Evolutionary conservation across 768 basidiomycete genomes (phyloP).

Genomic region (Suillus subaureus): DNA sequence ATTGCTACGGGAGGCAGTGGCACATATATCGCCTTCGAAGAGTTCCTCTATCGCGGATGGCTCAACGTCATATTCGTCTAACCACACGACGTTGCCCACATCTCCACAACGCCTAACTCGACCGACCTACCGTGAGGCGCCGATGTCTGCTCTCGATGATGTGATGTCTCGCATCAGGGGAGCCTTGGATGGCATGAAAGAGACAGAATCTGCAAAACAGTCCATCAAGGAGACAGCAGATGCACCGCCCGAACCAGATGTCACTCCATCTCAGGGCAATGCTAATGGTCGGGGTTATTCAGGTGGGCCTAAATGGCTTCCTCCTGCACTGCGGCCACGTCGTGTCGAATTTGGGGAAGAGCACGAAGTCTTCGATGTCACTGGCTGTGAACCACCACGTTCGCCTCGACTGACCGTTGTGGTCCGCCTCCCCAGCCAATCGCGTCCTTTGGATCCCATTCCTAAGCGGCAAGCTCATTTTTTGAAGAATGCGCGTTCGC

Average conservation of each 20-base stretch:
- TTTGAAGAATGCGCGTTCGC: slow-evolving; percentile 40
- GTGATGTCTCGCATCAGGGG: slow-evolving; percentile 87
- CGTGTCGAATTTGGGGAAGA: slow-evolving; percentile 34
- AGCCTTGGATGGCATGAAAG: slow-evolving; percentile 70
- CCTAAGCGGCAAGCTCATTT: slow-evolving; percentile 49
- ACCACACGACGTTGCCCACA: slow-evolving; percentile 18
- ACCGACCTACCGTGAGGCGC: slow-evolving; percentile 45
- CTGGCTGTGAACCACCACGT: slow-evolving; percentile 48
- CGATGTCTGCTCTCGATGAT: slow-evolving; percentile 79
- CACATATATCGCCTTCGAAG: slow-evolving; percentile 10
- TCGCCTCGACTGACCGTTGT: slow-evolving; percentile 46
- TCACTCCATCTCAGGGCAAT: slow-evolving; percentile 17
- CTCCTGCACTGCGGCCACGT: slow-evolving; percentile 52
- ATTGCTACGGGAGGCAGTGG: slow-evolving; percentile 1
- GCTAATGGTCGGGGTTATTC: slow-evolving; percentile 14
- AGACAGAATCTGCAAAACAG: slow-evolving; percentile 20
- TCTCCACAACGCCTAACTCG: slow-evolving; percentile 25
- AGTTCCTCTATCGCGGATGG: slow-evolving; percentile 17
- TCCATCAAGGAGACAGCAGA: slow-evolving; percentile 21
- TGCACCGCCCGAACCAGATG: slow-evolving; percentile 16
- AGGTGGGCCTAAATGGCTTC: slow-evolving; percentile 49
- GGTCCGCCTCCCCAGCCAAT: slow-evolving; percentile 52
- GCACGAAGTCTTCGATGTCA: slow-evolving; percentile 48
- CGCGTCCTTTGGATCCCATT: slow-evolving; percentile 45
- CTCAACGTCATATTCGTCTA: slow-evolving; percentile 16